phyloP scores from a whole-genome alignment of 2,329 filamentous ascomycete genomes.

The Diaporthe citri region DNA sequence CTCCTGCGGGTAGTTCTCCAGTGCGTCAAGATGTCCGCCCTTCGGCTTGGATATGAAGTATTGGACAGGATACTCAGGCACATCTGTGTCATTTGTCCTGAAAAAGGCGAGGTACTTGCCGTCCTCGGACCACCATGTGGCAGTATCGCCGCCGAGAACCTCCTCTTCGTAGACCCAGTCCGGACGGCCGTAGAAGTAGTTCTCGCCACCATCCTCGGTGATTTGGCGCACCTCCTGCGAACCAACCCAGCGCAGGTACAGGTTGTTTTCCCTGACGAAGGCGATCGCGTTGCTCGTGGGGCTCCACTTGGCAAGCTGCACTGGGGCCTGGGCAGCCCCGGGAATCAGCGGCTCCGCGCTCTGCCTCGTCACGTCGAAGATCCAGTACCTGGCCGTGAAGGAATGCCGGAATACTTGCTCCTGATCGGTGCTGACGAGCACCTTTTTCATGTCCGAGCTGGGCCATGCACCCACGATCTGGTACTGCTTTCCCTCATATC shows the following conservation, averaged over 20 bases:
- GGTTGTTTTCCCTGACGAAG: slow-evolving; percentile 92
- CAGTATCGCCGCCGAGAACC: slow-evolving; percentile 82
- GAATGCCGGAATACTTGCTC: slow-evolving; percentile 92
- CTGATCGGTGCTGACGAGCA: slow-evolving; percentile 81
- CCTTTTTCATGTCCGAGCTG: slow-evolving; percentile 86
- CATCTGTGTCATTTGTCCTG: slow-evolving; percentile 91
- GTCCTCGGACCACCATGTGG: slow-evolving; percentile 95
- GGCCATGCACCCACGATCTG: slow-evolving; percentile 76
- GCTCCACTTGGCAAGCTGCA: slow-evolving; percentile 92
- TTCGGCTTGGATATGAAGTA: slow-evolving; percentile 93
- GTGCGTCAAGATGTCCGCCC: slow-evolving; percentile 75
- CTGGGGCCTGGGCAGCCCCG: slow-evolving; percentile 69
- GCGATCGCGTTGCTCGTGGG: slow-evolving; percentile 87
- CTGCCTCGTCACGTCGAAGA: slow-evolving; percentile 90
- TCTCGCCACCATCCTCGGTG: slow-evolving; percentile 86
- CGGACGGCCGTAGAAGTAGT: slow-evolving; percentile 95
- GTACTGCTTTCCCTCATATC: slow-evolving; percentile 67
- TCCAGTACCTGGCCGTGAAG: slow-evolving; percentile 87
- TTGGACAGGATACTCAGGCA: slow-evolving; percentile 92
- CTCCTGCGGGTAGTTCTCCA: slow-evolving; percentile 92
- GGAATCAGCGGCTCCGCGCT: slow-evolving; percentile 82
- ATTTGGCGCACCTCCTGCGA: slow-evolving; percentile 75
- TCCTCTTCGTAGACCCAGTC: slow-evolving; percentile 97
- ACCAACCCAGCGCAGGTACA: slow-evolving; percentile 79
- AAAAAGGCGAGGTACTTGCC: slow-evolving; percentile 92